Base-by-base conservation (phyloP, 495 filamentous ascomycete genomes). In the Sphaerosporella brunnea region DNA sequence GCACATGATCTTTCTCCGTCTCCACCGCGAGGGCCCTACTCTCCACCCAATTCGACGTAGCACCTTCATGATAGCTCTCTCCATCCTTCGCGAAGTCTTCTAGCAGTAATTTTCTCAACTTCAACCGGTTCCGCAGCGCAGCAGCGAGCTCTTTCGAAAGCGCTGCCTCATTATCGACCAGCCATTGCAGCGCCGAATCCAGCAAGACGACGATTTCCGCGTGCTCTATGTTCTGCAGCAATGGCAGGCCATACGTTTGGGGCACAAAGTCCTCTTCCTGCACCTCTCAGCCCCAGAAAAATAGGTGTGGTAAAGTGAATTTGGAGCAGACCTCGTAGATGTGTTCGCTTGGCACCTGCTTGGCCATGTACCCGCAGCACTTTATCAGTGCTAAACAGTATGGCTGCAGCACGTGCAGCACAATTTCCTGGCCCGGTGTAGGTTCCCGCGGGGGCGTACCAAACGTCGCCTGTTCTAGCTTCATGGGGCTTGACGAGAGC, bases 251-350 rank as follows among this genome's bases (percentile, higher is more conserved):
- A 61, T 88, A 96, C 0, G 87, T 75, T 60, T 92, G 84, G 2
- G 82, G 83, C 19, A 86, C 81, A 53, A 96, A 95, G 56, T 97
- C 90, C 64, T 97, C 90, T 65, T 97, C 90, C 82, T 92, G 47
- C 36, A 45, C 18, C n/a, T 16, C 45, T 69, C 40, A 73, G 60
- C 24, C 48, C 21, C 23, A 30, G 39, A 3, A 7, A 21, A 3
- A 21, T 3, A 19, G 32, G n/a, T n/a, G n/a, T n/a, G 19, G 5
- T 11, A 45, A 24, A 23, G 49, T 15, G 45, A 36, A 23, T 41
- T n/a, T n/a, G 38, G n/a, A 19, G 63, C 60, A 59, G 54, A 86
- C 84, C 73, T 97, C 90, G 59, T 84, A 93, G 54, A 77, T 93
- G 54, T 87, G 78, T 61, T 94, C 83, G 19, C 67, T 65, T 36